Conservation (phyloP, 2,329 filamentous ascomycete species). For the Balansia obtecta region DNA sequence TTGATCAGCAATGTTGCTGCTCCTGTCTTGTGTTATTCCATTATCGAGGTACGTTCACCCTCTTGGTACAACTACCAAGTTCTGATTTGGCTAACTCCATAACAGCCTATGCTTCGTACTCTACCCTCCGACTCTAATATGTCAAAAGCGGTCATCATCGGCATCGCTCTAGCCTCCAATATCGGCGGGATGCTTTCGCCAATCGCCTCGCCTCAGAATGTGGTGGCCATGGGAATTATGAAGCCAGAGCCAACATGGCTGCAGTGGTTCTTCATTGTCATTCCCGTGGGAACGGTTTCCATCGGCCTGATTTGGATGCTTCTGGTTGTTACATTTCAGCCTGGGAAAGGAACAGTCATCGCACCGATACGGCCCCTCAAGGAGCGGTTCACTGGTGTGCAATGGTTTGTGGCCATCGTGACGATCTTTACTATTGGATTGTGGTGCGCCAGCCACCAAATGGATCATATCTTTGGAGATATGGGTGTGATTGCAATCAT, state of each 20-base stretch:
- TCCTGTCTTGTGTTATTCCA: slow-evolving; percentile 92
- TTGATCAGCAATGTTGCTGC: slow-evolving; percentile 98
- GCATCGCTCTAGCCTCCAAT: slow-evolving; percentile 89
- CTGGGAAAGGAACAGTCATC: slow-evolving; percentile 74
- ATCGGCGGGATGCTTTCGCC: slow-evolving; percentile 93
- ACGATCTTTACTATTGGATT: slow-evolving; percentile 76
- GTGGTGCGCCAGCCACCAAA: slow-evolving; percentile 86
- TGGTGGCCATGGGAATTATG: slow-evolving; percentile 96
- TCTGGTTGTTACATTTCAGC: slow-evolving; percentile 73
- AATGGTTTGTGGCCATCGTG: slow-evolving; percentile 83
- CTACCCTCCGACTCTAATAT: slow-evolving; percentile 82
- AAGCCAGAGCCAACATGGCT: slow-evolving; percentile 82
- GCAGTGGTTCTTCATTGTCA: slow-evolving; percentile 90
- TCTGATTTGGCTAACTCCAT: not conserved
- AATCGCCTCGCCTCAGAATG: slow-evolving; percentile 94
- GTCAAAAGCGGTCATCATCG: slow-evolving; percentile 88
- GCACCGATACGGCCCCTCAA: slow-evolving; percentile 83
- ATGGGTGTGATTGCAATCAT: slow-evolving; percentile 98
- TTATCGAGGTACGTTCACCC: slow-evolving; percentile 61
- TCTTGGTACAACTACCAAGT: not conserved
- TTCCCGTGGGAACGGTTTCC: slow-evolving; percentile 84
- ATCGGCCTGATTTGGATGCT: slow-evolving; percentile 83
- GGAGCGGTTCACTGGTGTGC: slow-evolving; percentile 75
- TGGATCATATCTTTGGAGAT: slow-evolving; percentile 81
- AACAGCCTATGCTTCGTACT: slow-evolving; percentile 81